Evolutionary conservation across 805 yeast species (phyloP).

Genomic region (Cyberlindnera nakhonratchasimensis): DNA sequence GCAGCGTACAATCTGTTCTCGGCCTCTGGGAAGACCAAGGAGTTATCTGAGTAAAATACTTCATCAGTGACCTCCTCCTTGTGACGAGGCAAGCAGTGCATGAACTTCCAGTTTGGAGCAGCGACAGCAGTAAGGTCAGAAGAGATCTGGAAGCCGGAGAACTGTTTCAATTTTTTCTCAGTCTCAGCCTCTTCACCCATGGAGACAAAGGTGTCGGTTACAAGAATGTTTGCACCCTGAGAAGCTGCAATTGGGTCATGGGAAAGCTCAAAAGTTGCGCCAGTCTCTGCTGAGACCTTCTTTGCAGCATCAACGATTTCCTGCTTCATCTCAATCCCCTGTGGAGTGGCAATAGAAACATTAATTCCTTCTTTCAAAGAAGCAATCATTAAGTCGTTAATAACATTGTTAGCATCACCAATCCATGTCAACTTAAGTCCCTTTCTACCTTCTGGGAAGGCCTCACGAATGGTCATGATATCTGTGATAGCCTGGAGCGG

Average conservation of each 20-base stretch:
- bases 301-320: conserved; percentile 53
- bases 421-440: conserved; percentile 87
- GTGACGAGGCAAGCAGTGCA: conserved; percentile 98
- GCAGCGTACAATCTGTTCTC: conserved; percentile 97
- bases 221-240: conserved; percentile 71
- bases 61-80: conserved; percentile 92
- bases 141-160: conserved; percentile 83
- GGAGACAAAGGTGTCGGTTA: conserved; percentile 95
- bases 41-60: conserved; percentile 78
- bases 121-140: conserved; percentile 56
- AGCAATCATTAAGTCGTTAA: conserved; percentile 89
- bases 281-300: conserved; percentile 47
- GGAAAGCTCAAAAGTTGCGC: conserved; percentile 51
- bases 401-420: conserved; percentile 95
- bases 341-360: conserved; percentile 82
- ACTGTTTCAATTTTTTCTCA: conserved; percentile 66
- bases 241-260: conserved; percentile 78
- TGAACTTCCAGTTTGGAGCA: conserved; percentile 78
- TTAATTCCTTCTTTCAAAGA: conserved; percentile 79
- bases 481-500: conserved; percentile 96
- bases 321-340: conserved; percentile 59
- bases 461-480: conserved; percentile 78
- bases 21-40: conserved; percentile 92
- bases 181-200: conserved; percentile 95
- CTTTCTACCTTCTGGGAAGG: conserved; percentile 48